Evolutionary conservation across 305 asterid species (phyloP), one percentile per base, ranked within the genome.

Genomic region (Ilex paraguariensis): DNA sequence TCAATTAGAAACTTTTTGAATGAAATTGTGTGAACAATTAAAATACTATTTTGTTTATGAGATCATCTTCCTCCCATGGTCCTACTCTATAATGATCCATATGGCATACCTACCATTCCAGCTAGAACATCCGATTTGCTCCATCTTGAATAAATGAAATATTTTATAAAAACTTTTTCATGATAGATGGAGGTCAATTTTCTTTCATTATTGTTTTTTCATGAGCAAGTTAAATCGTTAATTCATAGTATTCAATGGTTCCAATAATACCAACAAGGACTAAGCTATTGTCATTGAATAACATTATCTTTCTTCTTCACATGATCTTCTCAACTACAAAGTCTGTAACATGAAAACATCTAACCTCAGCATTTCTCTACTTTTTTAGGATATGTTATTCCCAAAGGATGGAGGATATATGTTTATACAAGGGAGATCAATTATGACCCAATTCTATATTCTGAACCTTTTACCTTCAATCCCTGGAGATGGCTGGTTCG

Each of bases 401-500:
- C 99, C 30, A 66, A 80, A 65, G 99, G 96, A 73, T 93, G 99
- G 99, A 87, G 96, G 76, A 93, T 93, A 62, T 93, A 93, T 61
- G 99, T 93, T 50, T 93, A 93, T 75, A 93, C 99, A 14, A 86
- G 99, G 71, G 98, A 93, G 78, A 84, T 90, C 73, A 93, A 90
- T 74, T 93, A 93, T 61, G 99, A 93, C 61, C 87, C 95, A 32
- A 46, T 74, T 60, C 69, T 86, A 44, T 93, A 93, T 75, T 93
- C 97, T 8, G 93, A 90, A 70, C 97, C 99, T 11, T 76, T 70
- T 2, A 79, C 87, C 59, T 93, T 93, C 81, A 93, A 90, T 62
- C 99, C 99, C 10, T 86, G 96, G 99, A 86, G 99, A 90, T 93
- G 99, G 98, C 82, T 91, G 96, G 98, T 91, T 36, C 44, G 95